Conservation (phyloP, 2,329 filamentous ascomycete species). For the Paradendryphiella salina region DNA sequence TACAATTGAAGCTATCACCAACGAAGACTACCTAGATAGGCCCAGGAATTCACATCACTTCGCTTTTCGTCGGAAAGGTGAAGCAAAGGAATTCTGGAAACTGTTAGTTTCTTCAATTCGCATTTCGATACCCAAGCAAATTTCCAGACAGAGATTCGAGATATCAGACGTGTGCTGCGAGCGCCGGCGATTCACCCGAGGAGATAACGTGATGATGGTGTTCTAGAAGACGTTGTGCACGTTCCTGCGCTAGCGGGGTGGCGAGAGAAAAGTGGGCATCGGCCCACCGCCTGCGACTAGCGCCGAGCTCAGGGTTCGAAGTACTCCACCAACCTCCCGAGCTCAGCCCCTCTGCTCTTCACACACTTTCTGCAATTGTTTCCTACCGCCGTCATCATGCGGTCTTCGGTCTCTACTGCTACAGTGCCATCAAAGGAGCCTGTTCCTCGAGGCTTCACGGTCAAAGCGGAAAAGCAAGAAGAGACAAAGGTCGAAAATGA, state of each 20-base stretch:
- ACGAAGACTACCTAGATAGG: too few relatives aligned
- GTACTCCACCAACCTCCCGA: constrained; percentile 9
- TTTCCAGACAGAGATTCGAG: too few relatives aligned
- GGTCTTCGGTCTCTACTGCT: constrained; percentile 44
- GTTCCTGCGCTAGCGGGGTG: constrained; percentile 14
- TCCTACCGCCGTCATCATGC: constrained; percentile 29
- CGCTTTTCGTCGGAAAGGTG: too few relatives aligned
- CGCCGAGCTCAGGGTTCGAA: constrained; percentile 12
- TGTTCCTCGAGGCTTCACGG: constrained; percentile 26
- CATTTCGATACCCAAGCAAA: too few relatives aligned
- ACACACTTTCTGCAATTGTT: constrained; percentile 8
- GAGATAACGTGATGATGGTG: neutral
- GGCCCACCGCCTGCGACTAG: constrained; percentile 11
- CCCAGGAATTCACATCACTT: too few relatives aligned
- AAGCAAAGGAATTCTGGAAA: too few relatives aligned
- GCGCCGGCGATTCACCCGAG: too few relatives aligned
- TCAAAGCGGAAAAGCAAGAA: constrained; percentile 24
- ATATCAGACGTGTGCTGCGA: too few relatives aligned
- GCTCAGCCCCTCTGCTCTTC: constrained; percentile 10
- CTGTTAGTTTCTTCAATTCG: too few relatives aligned
- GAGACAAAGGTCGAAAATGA: constrained; percentile 25
- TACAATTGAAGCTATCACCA: too few relatives aligned
- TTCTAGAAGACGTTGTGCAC: neutral
- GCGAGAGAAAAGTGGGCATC: neutral
- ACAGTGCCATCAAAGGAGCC: constrained; percentile 35